Evolutionary conservation across 1,139 yeast genomes (phyloP).

Genomic region (Pneumocystis jirovecii): DNA sequence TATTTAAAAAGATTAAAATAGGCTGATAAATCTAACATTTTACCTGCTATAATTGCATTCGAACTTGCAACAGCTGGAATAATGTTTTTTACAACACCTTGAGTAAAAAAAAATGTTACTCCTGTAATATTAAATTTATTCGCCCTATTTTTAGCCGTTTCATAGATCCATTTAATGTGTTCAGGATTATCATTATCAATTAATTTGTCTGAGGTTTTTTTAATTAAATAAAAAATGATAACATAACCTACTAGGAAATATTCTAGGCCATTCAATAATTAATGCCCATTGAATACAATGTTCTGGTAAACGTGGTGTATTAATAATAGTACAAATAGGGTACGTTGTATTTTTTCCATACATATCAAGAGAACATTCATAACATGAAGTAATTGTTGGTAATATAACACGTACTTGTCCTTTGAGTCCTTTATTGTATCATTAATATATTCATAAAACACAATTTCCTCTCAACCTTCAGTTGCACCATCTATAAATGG

Average conservation of each 20-base stretch:
- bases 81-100: slow-evolving; percentile 83
- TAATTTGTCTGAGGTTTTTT: neutral
- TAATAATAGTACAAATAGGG: slow-evolving; percentile 90
- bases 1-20: neutral
- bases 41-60: slow-evolving; percentile 65
- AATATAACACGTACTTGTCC: slow-evolving; percentile 83
- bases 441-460: neutral
- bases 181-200: slow-evolving; percentile 57
- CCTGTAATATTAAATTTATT: slow-evolving; percentile 48
- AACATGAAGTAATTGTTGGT: slow-evolving; percentile 77
- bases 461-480: slow-evolving; percentile 28
- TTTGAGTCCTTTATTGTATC: slow-evolving; percentile 41
- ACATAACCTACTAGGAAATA: slow-evolving; percentile 25
- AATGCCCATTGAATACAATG: slow-evolving; percentile 92
- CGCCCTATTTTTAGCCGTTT: slow-evolving; percentile 47
- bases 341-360: slow-evolving; percentile 55
- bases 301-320: slow-evolving; percentile 83
- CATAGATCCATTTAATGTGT: slow-evolving; percentile 53
- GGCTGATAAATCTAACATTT: neutral
- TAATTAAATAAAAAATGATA: neutral
- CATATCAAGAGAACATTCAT: slow-evolving; percentile 78
- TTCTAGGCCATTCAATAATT: slow-evolving; percentile 56
- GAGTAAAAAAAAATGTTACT: slow-evolving; percentile 53
- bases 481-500: slow-evolving; percentile 94
- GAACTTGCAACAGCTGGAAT: slow-evolving; percentile 93